Evolutionary conservation across 805 yeast species (phyloP), one percentile per base, ranked within the genome.

Genomic region (Cephaloascus albidus): DNA sequence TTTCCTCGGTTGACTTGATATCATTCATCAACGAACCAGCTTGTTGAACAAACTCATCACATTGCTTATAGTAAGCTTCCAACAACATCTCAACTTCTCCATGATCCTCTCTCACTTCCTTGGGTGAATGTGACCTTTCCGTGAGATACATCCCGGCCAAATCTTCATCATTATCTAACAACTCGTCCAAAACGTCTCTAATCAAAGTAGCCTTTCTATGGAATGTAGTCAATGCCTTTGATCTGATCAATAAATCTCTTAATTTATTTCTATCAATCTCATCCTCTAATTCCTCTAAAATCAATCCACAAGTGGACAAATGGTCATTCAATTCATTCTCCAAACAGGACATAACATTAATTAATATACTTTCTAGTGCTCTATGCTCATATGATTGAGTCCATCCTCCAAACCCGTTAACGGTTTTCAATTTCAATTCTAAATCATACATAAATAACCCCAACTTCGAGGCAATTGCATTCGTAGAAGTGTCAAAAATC

Each of bases 41-140:
- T 49, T 85, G 90, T 57, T 89, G 97, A 4, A 88, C 96, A 48
- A 84, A 79, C 61, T 89, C 97, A 53, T 89, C 96, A 54, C 90
- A 82, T 50, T 88, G 96, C 43, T 84, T 82, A 58, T 85, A 88
- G 60, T 89, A 89, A 0, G 95, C 77, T 53, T 89, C 97, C 17
- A 89, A 56, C 37, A 89, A 66, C 81, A 88, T 82, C 57, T 89
- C 97, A 17, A 86, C 71, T 49, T 89, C 96, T 6, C 81, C 85
- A 45, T 69, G 72, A 52, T 74, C 75, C 1, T 45, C 47, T 53
- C 26, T 32, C 43, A 17, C 20, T 18, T 51, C 54, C 39, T 12
- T 14, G 10, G 10, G 10, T 12, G 39, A 45, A 19, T 38, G 47
- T 37, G 49, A 43, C 39, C 57, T 64, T 10, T 70, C 76, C 0